A percentile compares a stretch with the other conserved stretches of the same genome.
Evolutionary conservation across 2,329 filamentous ascomycete species (phyloP).

Genomic region (Paraphaeosphaeria sporulosa): DNA sequence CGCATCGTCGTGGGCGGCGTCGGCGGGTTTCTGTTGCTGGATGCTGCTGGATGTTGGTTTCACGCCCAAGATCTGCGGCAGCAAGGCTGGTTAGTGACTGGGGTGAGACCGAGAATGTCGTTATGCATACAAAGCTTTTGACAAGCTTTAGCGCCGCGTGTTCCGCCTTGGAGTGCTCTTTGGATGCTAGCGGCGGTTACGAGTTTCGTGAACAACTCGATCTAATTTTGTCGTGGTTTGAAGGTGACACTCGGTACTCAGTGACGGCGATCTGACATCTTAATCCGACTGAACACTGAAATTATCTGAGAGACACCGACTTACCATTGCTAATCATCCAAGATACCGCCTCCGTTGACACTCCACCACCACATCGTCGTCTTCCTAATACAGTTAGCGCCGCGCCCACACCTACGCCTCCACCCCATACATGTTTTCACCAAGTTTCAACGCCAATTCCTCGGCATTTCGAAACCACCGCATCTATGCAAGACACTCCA

Average conservation of each 20-base stretch:
- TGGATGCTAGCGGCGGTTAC: neutral
- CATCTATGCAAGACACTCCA: too few species aligned
- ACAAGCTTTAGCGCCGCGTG: constrained; percentile 3
- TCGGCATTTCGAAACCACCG: constrained; percentile 11
- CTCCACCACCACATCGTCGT: neutral
- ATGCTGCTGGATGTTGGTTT: neutral
- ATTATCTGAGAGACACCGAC: neutral
- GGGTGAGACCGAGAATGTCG: neutral
- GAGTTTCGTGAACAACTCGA: neutral
- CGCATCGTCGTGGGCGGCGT: neutral
- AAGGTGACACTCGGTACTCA: neutral
- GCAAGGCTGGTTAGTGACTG: constrained; percentile 11
- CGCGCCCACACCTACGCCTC: neutral
- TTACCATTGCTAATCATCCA: too few species aligned
- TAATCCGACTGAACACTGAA: neutral
- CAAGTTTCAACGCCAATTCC: constrained; percentile 8
- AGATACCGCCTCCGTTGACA: neutral
- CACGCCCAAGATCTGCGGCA: constrained; percentile 16
- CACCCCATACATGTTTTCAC: neutral
- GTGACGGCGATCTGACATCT: neutral
- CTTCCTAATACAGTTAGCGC: neutral
- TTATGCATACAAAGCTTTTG: constrained; percentile 9
- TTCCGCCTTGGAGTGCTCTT: neutral
- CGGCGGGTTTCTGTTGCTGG: constrained; percentile 6
- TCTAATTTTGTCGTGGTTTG: neutral